Evolutionary conservation across 345 rosid genomes (phyloP), one percentile per base, ranked within the genome.

Genomic region (Aethionema arabicum): DNA sequence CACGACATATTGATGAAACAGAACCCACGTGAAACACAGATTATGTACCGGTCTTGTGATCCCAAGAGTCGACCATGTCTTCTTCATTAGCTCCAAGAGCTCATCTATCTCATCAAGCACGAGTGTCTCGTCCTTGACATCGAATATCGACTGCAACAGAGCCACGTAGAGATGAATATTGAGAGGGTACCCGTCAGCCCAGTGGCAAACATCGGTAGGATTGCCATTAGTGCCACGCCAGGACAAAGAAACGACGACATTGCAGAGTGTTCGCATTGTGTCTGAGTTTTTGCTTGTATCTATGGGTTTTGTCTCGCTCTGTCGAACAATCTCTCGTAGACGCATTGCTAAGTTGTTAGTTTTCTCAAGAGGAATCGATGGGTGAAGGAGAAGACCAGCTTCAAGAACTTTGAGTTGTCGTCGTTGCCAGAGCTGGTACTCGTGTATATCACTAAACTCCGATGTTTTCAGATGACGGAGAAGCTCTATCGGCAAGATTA

Each of bases 111-210:
- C 99, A 12, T 92, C 95, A 0, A 89, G 86, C 46, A 92, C 96
- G 29, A 79, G 60, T 0, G 90, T 92, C 73, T 89, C 96, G 4
- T 92, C 95, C 66, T 88, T 70, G 9, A 79, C 59, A 49, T 92
- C 95, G 36, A 89, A 92, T 46, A 87, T 75, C 6, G 97, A 76
- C 42, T 79, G 87, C 16, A 92, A 84, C 39, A 92, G 75, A 0
- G 82, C 65, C 10, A 72, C 65, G 47, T 92, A 90, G 4, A 90
- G 68, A 76, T 84, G 85, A 3, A 92, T 66, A 59, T 87, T 92
- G 56, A 92, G 78, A 15, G 99, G 98, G 66, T 71, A 92, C 3
- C 97, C 97, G 36, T 92, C 96, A 1, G 96, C 96, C 99, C 99
- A 92, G 32, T 92, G 97, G 41, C 96, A 92, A n/a, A 82, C 80